Evolutionary conservation across 2,329 filamentous ascomycete genomes (phyloP).

Genomic region (Aureobasidium sp.): DNA sequence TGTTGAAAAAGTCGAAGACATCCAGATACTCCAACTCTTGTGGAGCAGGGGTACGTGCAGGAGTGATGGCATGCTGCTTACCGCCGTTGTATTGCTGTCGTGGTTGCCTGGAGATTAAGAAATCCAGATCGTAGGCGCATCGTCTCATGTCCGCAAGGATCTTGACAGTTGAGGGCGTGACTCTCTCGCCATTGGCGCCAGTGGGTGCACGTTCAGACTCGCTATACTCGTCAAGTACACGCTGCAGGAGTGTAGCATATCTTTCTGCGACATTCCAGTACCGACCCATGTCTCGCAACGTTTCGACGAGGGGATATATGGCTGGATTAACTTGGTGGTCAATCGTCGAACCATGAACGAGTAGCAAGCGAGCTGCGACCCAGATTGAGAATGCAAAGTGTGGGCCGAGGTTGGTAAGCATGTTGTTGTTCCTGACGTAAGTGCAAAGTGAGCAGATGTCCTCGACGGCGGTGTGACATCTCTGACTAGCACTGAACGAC

Average conservation of each 20-base stretch:
- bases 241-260: conserved; percentile 71
- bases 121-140: conserved; percentile 83
- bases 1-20: conserved; percentile 92
- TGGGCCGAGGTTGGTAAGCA: conserved; percentile 75
- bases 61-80: conserved; percentile 25
- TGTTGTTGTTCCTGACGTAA: conserved; percentile 66
- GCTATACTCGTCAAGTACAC: conserved; percentile 78
- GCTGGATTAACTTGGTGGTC: conserved; percentile 75
- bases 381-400: conserved; percentile 89
- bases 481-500: conserved; percentile 75
- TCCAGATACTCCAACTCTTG: conserved; percentile 87
- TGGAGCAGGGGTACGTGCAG: conserved; percentile 51
- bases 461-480: conserved; percentile 76
- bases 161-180: conserved; percentile 74
- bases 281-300: conserved; percentile 69
- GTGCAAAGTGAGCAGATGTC: conserved; percentile 72
- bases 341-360: conserved; percentile 86
- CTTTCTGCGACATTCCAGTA: conserved; percentile 82
- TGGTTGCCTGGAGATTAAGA: conserved; percentile 79
- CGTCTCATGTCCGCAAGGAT: conserved; percentile 88
- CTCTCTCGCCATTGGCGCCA: conserved; percentile 57
- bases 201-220: conserved; percentile 60
- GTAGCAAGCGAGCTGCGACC: conserved; percentile 79
- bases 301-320: conserved; percentile 75
- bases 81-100: conserved; percentile 34